Base-by-base conservation (phyloP, 2,329 filamentous ascomycete genomes). In the Ustilaginoidea virens region DNA sequence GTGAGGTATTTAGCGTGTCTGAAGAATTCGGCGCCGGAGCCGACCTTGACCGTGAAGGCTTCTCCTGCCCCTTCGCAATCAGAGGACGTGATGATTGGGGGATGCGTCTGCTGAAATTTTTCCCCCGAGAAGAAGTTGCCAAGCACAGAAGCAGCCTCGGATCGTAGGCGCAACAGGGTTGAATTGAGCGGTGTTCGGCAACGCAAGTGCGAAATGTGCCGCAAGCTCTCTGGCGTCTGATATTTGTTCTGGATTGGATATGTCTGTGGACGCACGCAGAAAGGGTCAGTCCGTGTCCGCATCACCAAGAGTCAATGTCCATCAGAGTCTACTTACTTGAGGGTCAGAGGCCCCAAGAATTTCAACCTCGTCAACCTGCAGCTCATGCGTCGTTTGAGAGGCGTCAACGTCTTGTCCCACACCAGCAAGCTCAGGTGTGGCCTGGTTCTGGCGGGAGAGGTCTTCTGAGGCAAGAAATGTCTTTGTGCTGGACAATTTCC, bases 161-260 rank as follows among this genome's bases (percentile, higher is more conserved):
- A 96, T 37, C 90, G 74, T 35, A 96, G 67, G 26, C 82, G 77
- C 27, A 93, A 62, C 34, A 94, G 59, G 23, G 83, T 65, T 16
- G 83, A 70, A 53, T 92, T 86, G 47, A 82, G 68, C 1, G 82
- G 80, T 12, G 82, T 74, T 43, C 87, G 79, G 38, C 80, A 59
- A 33, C 90, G 79, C 34, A 98, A 65, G 55, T 98, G 90, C 28
- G 87, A 83, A 29, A 93, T 67, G 9, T 79, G 80, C 33, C 90
- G 79, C 36, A 98, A 69, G 51, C 79, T 96, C 48, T 96, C 87
- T 28, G 79, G 63, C 5, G 77, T 82, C 43, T 94, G 86, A 43
- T 90, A 93, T 56, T 96, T 96, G 55, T 93, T 93, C 55, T 98
- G 90, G 15, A 98, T 72, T 3, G 90, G 90, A 48, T 82, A 92